These are phyloP conservation scores for Aspergillus mulundensis DNA, from an alignment of 495 filamentous ascomycete species.

Conservation along the genomic window DNA sequence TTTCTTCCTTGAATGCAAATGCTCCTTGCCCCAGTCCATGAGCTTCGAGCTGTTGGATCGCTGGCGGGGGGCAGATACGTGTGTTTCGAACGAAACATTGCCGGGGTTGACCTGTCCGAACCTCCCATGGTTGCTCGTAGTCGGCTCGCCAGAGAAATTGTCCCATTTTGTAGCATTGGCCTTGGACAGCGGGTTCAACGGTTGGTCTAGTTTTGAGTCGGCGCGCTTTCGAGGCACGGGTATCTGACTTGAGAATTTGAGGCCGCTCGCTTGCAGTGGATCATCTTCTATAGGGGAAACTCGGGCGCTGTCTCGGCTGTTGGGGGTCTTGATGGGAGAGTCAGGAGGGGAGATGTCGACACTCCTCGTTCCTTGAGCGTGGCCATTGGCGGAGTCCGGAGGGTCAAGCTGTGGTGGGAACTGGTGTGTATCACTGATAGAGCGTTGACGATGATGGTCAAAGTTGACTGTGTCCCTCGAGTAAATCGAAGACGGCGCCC, in stretches of 20 bases:
- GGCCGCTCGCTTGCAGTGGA: constrained; percentile 11
- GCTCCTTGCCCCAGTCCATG: constrained; percentile 31
- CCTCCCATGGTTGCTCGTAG: constrained; percentile 30
- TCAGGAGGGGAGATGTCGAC: constrained; percentile 43
- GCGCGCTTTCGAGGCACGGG: constrained; percentile 20
- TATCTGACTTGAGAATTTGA: constrained; percentile 23
- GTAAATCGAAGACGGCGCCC: constrained; percentile 27
- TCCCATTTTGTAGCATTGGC: constrained; percentile 39
- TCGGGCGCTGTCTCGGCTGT: constrained; percentile 35
- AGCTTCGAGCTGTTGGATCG: constrained; percentile 24
- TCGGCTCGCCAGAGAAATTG: constrained; percentile 48
- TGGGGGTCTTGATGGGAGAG: constrained; percentile 25
- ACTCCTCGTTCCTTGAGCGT: constrained; percentile 3
- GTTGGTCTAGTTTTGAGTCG: constrained; percentile 7
- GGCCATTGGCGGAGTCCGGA: neutral
- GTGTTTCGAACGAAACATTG: constrained; percentile 20
- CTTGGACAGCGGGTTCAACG: constrained; percentile 15
- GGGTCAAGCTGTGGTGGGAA: neutral
- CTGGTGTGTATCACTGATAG: constrained; percentile 16
- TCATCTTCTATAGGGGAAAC: constrained; percentile 46
- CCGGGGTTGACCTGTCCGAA: constrained; percentile 19
- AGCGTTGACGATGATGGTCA: constrained; percentile 18
- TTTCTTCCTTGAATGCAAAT: constrained; percentile 29
- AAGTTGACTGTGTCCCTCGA: constrained; percentile 18
- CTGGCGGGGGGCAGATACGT: constrained; percentile 16